phyloP scores from a whole-genome alignment of 2,329 filamentous ascomycete genomes.

The Talaromyces marneffei region DNA sequence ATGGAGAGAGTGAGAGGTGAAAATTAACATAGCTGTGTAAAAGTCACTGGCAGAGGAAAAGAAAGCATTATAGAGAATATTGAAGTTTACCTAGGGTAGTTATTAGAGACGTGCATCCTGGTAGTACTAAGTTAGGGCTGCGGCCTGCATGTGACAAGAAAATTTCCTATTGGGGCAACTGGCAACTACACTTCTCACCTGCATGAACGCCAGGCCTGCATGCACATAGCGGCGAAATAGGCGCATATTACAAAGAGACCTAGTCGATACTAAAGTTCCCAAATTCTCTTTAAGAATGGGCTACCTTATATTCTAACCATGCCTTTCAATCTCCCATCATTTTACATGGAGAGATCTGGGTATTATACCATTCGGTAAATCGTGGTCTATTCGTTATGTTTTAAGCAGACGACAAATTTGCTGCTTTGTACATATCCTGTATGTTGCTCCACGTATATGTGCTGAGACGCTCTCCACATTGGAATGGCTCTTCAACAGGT shows the following conservation, averaged over 20 bases:
- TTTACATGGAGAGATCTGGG: no score
- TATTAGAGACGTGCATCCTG: not conserved
- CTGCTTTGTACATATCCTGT: not conserved
- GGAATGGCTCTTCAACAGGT: slow-evolving; percentile 5
- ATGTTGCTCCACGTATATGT: slow-evolving; percentile 1
- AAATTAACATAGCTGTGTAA: not conserved
- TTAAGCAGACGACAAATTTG: not conserved
- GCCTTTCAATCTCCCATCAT: no score
- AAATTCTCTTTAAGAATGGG: no score
- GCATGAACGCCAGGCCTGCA: not conserved
- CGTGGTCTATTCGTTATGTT: no score
- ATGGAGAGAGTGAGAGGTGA: not conserved
- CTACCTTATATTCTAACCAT: no score
- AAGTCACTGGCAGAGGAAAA: no score
- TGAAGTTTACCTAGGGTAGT: not conserved
- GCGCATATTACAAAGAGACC: not conserved
- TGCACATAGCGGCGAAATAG: not conserved
- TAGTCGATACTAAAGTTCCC: not conserved
- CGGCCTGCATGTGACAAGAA: not conserved
- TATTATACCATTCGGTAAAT: not conserved
- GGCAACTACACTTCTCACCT: not conserved
- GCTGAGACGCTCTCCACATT: not conserved
- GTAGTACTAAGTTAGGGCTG: not conserved
- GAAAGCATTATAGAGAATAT: not conserved
- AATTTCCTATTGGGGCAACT: not conserved